Conservation (phyloP, 768 basidiomycete genomes). For the Trametes punicea region DNA sequence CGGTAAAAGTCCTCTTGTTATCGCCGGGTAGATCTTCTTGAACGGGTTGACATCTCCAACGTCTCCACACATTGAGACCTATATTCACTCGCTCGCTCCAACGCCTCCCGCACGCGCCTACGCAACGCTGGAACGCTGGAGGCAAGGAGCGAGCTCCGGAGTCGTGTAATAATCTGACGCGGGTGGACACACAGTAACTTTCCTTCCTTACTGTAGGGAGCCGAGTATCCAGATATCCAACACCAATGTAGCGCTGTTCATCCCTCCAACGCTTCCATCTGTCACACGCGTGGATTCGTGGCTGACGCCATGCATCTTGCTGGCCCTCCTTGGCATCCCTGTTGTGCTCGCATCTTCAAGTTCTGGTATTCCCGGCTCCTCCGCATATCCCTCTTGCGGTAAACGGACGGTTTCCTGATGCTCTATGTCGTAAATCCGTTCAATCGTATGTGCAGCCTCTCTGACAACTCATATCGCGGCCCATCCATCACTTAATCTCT, state of each 20-base stretch:
- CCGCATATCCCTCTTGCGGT: no score
- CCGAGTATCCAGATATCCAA: slow-evolving; percentile 7
- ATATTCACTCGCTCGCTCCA: neutral
- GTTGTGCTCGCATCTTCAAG: no score
- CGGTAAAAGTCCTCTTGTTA: neutral
- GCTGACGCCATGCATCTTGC: neutral
- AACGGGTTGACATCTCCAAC: neutral
- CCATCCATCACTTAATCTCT: no score
- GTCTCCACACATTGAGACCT: neutral
- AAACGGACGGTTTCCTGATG: no score
- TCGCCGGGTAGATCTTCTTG: neutral
- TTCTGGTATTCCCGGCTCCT: no score
- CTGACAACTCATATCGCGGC: no score
- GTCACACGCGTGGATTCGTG: neutral
- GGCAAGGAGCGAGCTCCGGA: neutral
- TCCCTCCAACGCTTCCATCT: neutral
- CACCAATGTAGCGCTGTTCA: slow-evolving; percentile 16
- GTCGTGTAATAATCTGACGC: neutral
- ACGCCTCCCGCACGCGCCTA: no score
- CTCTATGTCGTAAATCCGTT: no score
- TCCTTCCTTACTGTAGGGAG: slow-evolving; percentile 16
- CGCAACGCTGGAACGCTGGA: no score
- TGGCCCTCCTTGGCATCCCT: no score
- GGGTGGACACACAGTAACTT: slow-evolving; percentile 9
- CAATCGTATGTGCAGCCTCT: no score